These are phyloP conservation scores for Tetrahymena thermophila DNA, from an alignment of 73 alveolate species.

Conservation along the genomic window DNA sequence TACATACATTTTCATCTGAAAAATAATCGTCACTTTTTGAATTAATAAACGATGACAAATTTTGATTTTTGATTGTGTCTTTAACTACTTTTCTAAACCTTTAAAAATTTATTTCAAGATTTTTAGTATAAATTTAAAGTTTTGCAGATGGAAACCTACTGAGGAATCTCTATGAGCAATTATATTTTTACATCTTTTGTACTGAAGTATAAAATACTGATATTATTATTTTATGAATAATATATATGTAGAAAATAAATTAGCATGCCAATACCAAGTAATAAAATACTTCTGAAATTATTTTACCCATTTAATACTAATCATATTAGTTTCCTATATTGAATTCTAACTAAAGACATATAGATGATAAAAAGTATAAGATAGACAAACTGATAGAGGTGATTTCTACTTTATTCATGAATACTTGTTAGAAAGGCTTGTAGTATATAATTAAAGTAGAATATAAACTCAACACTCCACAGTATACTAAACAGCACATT, in stretches of 20 bases:
- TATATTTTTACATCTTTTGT: too few species aligned
- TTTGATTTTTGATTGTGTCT: too few species aligned
- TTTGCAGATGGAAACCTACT: too few species aligned
- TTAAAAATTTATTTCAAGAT: not conserved
- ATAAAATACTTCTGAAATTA: not conserved
- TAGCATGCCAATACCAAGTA: not conserved
- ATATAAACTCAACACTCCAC: not conserved
- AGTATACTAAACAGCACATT: not conserved
- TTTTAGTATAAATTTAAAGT: not conserved
- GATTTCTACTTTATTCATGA: not conserved
- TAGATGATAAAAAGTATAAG: not conserved
- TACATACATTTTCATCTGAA: too few species aligned
- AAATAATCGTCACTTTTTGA: too few species aligned
- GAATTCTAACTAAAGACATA: not conserved
- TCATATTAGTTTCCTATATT: not conserved
- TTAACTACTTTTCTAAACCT: not conserved
- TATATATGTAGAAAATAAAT: too few species aligned
- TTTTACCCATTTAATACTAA: not conserved
- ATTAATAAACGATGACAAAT: too few species aligned
- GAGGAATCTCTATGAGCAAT: too few species aligned
- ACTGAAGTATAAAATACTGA: not conserved
- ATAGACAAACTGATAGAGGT: not conserved
- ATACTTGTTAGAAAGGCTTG: not conserved
- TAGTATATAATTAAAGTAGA: not conserved
- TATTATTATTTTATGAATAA: too few species aligned